These are phyloP conservation scores for Cercophora newfieldiana DNA, from an alignment of 495 filamentous ascomycete species.

Conservation along the genomic window DNA sequence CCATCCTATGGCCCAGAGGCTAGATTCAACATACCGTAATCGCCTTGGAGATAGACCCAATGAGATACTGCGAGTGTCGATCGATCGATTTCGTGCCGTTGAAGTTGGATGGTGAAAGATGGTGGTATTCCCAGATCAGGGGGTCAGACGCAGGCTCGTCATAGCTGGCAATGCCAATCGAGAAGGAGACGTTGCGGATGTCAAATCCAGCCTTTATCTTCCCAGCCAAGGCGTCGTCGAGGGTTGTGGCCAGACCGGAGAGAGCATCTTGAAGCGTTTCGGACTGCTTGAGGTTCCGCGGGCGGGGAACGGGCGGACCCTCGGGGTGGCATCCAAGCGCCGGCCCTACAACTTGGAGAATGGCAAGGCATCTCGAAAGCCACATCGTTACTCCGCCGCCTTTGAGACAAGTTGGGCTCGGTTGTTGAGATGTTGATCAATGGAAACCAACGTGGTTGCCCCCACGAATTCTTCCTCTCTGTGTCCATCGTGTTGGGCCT, in stretches of 20 bases:
- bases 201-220: conserved; percentile 22
- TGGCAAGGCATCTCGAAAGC: not conserved
- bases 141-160: conserved; percentile 1
- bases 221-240: conserved; percentile 16
- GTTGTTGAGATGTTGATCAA: too few species aligned
- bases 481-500: too few species aligned
- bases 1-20: not conserved
- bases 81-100: conserved; percentile 29
- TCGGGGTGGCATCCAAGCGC: conserved; percentile 20
- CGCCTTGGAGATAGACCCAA: conserved; percentile 35
- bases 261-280: conserved; percentile 9
- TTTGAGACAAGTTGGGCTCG: not conserved
- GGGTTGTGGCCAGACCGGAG: not conserved
- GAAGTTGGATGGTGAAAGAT: conserved; percentile 26
- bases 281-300: conserved; percentile 16
- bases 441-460: too few species aligned
- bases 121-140: conserved; percentile 36
- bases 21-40: conserved; percentile 7
- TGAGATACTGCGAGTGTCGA: conserved; percentile 32
- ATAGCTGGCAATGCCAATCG: conserved; percentile 17
- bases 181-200: conserved; percentile 21
- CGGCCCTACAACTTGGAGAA: conserved; percentile 1
- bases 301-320: conserved; percentile 17
- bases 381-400: not conserved
- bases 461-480: too few species aligned